Base-by-base conservation (phyloP, 75 land plant genomes). In the Isoetes taiwanensis region DNA sequence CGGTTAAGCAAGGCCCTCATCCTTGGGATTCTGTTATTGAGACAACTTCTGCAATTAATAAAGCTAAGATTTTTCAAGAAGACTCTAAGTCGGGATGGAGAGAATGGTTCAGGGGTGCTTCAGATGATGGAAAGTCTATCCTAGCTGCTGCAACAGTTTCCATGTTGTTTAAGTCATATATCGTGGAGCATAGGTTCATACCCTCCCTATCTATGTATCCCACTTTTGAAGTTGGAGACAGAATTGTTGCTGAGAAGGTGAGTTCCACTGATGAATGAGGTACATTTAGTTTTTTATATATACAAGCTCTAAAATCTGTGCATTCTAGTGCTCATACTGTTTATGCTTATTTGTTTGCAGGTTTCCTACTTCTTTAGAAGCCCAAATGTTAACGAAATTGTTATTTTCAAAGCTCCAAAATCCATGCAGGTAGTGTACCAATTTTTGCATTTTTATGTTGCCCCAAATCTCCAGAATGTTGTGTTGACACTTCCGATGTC, bases 201-300 rank as follows among this genome's bases (percentile, higher is more conserved):
- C 50, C 50, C 4, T 46, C 50, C 5, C 16, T 46, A 4, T 46
- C 50, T 6, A 46, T 46, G 50, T 46, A 46, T 19, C 50, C 50
- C 16, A 46, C 50, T 46, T 46, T 46, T 46, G 50, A 46, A n/a
- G 50, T 46, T 19, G 50, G 50, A 16, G 50, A 46, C 16, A 6
- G 50, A 8, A n/a, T 46, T 5, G 50, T 46, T 4, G 50, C 50
- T 46, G 50, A 46, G n/a, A 46, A 46, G 50, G 50, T 46, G n/a
- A n/a, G n/a, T n/a, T n/a, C n/a, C n/a, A n/a, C n/a, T n/a, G n/a
- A n/a, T n/a, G n/a, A n/a, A n/a, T n/a, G n/a, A n/a, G n/a, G n/a
- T n/a, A n/a, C n/a, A n/a, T n/a, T n/a, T n/a, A n/a, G n/a, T n/a
- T n/a, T n/a, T n/a, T n/a, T n/a, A n/a, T n/a, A n/a, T n/a, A n/a